Evolutionary conservation across 2,329 filamentous ascomycete species (phyloP), one percentile per base, ranked within the genome.

Genomic region (Colletotrichum simmondsii): DNA sequence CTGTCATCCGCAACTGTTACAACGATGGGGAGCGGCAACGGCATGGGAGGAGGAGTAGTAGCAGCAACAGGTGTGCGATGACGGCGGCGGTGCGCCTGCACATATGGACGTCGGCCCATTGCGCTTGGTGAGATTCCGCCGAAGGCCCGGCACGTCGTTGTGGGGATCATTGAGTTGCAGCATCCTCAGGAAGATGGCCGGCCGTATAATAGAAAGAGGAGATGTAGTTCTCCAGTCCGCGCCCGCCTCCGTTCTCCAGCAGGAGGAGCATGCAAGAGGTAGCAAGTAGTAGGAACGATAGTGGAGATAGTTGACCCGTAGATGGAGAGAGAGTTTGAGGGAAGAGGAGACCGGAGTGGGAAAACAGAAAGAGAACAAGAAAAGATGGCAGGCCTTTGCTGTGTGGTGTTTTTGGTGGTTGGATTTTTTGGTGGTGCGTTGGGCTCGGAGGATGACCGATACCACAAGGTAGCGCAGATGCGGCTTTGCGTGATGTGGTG

Each of bases 111-210:
- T 35, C 65, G 65, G 60, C 70, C 70, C 70, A 72, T 72, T 19
- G 59, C 28, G 54, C 52, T 56, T 54, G 65, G 14, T 54, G 60
- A 69, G 60, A 70, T 16, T 19, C 66, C 49, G 35, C 70, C 60
- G 32, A 70, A 37, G 52, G 46, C 22, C 70, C 66, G 70, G 65
- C 26, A 65, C 26, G 56, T 70, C 12, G 56, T 52, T 52, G 66
- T 59, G 70, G 70, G 70, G 70, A 70, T 70, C 70, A 72, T 72
- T 52, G 70, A 57, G 70, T 69, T 61, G 70, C 66, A 61, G 66
- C 70, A 70, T 65, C 6, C 60, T 67, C 68, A 49, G 16, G 42
- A 49, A 49, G 42, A 49, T 49, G 42, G 7, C 42, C 42, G 42
- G 16, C 42, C 16, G 42, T 49, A 49, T 49, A 49, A 19, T 49